These are phyloP conservation scores for Penicillium capsulatum DNA, from an alignment of 2,329 filamentous ascomycete genomes.

Conservation along the genomic window DNA sequence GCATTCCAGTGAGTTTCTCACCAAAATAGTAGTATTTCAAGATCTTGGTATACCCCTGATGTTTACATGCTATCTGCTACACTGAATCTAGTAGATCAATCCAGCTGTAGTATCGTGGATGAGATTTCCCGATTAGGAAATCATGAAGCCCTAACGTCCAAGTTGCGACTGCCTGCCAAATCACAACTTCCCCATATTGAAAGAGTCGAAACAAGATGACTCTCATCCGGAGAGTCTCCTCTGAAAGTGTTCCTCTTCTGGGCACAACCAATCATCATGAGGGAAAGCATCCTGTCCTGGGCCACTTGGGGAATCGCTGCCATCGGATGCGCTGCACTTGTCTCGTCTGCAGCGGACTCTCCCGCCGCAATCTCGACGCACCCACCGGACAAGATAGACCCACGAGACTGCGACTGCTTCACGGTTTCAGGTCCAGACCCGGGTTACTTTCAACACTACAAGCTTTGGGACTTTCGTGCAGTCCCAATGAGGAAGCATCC, in stretches of 20 bases:
- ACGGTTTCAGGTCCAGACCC: slow-evolving; percentile 41
- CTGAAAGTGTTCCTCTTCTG: neutral
- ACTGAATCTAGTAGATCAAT: too few relatives aligned
- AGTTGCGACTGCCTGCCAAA: slow-evolving; percentile 8
- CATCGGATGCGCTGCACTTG: slow-evolving; percentile 5
- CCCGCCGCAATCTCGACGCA: neutral
- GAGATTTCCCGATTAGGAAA: slow-evolving; percentile 10
- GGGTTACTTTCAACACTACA: slow-evolving; percentile 50
- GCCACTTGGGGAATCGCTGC: slow-evolving; percentile 4
- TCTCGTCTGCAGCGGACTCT: slow-evolving; percentile 3
- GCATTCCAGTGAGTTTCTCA: too few relatives aligned
- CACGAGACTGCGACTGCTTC: slow-evolving; percentile 46
- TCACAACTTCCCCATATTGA: neutral
- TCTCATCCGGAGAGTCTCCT: neutral
- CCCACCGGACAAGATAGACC: slow-evolving; percentile 4
- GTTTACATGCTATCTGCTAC: too few relatives aligned
- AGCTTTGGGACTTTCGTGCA: slow-evolving; percentile 50
- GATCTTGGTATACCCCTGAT: too few relatives aligned
- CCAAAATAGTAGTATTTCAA: too few relatives aligned
- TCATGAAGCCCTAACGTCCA: slow-evolving; percentile 10
- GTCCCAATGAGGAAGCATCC: slow-evolving; percentile 33
- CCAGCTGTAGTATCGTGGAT: neutral
- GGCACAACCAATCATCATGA: slow-evolving; percentile 11
- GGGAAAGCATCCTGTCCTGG: neutral
- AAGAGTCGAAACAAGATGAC: neutral